Evolutionary conservation across 1,284 basidiomycete genomes (phyloP), one percentile per base, ranked within the genome.

Genomic region (Puccinia sorghi): DNA sequence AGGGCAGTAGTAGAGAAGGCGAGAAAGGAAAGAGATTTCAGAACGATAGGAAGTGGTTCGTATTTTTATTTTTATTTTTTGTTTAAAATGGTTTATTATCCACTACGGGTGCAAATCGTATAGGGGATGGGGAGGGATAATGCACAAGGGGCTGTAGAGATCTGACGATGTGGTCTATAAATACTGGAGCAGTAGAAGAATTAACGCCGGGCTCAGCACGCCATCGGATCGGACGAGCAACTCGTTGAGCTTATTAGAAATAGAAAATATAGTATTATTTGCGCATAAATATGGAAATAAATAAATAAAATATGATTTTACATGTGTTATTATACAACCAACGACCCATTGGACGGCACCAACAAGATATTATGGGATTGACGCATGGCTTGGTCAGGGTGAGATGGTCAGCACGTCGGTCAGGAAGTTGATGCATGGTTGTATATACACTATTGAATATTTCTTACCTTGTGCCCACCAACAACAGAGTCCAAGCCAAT

Each of bases 181-280:
- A 69, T 69, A 69, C 43, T 32, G 15, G 39, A 69, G 66, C 25
- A 52, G 66, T 69, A 69, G 50, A 32, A 63, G 32, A 63, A 63
- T 63, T 52, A 69, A 50, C 66, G 66, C 66, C 66, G 48, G 50
- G 66, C 66, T 69, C 27, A 69, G 66, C 66, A 69, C 66, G 39
- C 15, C 50, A 69, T 69, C 66, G 66, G 46, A 32, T n/a, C n/a
- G n/a, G n/a, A n/a, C 66, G 43, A 69, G 46, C 15, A 52, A 69
- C 20, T 52, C 8, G 11, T 50, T 27, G 46, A 69, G 46, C 48
- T 67, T 67, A 67, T 63, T 63, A 63, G 41, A 63, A 39, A 12
- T 43, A 43, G 13, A 43, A 43, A 43, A 7, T 43, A n/a, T n/a
- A n/a, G n/a, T n/a, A n/a, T n/a, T n/a, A n/a, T n/a, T n/a, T n/a